phyloP scores from a whole-genome alignment of 2,329 filamentous ascomycete species.

The Chrysoporthe cubensis region DNA sequence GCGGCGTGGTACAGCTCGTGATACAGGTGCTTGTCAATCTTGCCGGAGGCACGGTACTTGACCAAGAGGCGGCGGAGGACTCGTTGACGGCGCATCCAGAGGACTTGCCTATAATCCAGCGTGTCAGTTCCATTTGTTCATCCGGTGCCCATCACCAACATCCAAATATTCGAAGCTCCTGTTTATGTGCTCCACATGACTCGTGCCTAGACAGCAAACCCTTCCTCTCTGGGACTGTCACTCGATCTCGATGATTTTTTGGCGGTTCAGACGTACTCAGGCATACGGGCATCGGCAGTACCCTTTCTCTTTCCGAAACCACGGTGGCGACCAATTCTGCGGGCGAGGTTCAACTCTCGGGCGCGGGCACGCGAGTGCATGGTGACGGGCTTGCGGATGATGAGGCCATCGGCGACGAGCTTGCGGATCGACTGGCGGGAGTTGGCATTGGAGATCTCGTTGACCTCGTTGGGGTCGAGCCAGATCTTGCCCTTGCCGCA shows the following conservation, averaged over 20 bases:
- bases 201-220: slow-evolving; percentile 15
- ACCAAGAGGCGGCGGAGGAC: slow-evolving; percentile 98
- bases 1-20: slow-evolving; percentile 99
- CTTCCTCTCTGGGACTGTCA: not conserved
- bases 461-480: slow-evolving; percentile 99
- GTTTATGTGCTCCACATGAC: not conserved
- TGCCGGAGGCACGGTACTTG: slow-evolving; percentile 99
- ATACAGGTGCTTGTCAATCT: slow-evolving; percentile 99
- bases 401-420: slow-evolving; percentile 99
- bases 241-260: not conserved
- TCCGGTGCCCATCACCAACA: not conserved
- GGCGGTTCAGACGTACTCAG: slow-evolving; percentile 68
- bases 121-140: slow-evolving; percentile 29
- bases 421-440: slow-evolving; percentile 99
- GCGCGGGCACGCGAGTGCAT: slow-evolving; percentile 99
- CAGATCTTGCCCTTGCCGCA: slow-evolving; percentile 99
- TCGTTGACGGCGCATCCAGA: slow-evolving; percentile 99
- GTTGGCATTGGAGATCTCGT: slow-evolving; percentile 99
- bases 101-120: slow-evolving; percentile 73
- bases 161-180: slow-evolving; percentile 16
- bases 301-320: slow-evolving; percentile 99
- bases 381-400: slow-evolving; percentile 99
- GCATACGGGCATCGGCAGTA: slow-evolving; percentile 99
- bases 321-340: slow-evolving; percentile 95
- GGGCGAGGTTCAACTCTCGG: slow-evolving; percentile 90